phyloP scores from a whole-genome alignment of 768 basidiomycete genomes.

The Mycena capillaripes region DNA sequence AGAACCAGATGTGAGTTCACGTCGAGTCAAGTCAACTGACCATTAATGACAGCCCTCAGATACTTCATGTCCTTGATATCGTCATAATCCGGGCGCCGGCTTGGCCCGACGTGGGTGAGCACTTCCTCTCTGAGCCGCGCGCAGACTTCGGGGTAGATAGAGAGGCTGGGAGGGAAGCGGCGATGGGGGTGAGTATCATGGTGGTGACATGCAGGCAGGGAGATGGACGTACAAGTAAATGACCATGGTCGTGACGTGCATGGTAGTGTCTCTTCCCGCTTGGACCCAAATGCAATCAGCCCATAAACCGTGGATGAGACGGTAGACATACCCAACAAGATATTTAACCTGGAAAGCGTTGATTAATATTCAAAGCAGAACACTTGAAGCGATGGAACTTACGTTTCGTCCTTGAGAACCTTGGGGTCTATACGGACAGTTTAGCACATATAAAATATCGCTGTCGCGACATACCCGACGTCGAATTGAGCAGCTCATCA shows the following conservation, averaged over 20 bases:
- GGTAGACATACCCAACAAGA: conserved; percentile 26
- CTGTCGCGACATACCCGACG: conserved; percentile 57
- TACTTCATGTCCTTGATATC: conserved; percentile 73
- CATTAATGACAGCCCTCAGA: conserved; percentile 71
- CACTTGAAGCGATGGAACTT: conserved; percentile 43
- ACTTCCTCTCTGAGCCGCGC: conserved; percentile 65
- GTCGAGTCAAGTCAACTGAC: conserved; percentile 43
- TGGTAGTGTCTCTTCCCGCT: conserved; percentile 43
- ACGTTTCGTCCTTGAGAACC: conserved; percentile 59
- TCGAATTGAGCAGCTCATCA: conserved; percentile 67
- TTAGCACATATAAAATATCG: background rate
- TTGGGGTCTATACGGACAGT: conserved; percentile 50
- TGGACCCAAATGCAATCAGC: background rate
- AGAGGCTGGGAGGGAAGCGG: conserved; percentile 10
- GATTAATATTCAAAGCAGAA: background rate
- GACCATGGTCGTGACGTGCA: conserved; percentile 50
- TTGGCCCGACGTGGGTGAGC: conserved; percentile 58
- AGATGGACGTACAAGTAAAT: conserved; percentile 51
- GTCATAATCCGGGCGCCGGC: conserved; percentile 64
- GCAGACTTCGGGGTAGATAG: conserved; percentile 60
- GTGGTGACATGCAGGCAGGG: background rate
- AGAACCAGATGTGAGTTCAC: background rate
- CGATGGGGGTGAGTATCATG: background rate
- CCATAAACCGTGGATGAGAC: background rate
- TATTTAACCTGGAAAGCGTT: conserved; percentile 26